Evolutionary conservation across 129 eudicot species (phyloP).

Genomic region (Flaveria linearis): DNA sequence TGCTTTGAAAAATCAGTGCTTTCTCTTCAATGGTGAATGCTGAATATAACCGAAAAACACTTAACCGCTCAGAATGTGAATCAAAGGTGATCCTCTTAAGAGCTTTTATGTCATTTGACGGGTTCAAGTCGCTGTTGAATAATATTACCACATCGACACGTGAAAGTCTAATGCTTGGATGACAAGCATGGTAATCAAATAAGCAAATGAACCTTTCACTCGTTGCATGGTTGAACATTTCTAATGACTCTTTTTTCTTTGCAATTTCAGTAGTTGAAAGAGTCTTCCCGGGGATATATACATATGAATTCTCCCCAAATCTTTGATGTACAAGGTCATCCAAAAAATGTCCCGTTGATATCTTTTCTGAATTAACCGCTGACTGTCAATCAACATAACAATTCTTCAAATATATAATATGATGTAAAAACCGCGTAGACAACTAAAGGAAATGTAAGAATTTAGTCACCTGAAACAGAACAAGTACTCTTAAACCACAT

Average conservation of each 20-base stretch:
- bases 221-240: constrained; percentile 44
- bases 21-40: constrained; percentile 70
- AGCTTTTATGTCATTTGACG: constrained; percentile 50
- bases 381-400: constrained; percentile 36
- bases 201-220: constrained; percentile 47
- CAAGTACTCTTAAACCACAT: constrained; percentile 49
- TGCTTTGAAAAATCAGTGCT: constrained; percentile 48
- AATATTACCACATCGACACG: constrained; percentile 52
- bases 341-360: constrained; percentile 64
- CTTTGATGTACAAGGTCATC: constrained; percentile 60
- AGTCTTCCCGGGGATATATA: constrained; percentile 38
- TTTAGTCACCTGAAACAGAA: constrained; percentile 65
- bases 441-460: not conserved
- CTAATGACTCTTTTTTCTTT: constrained; percentile 37
- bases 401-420: not conserved
- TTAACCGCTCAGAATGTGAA: constrained; percentile 47
- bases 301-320: constrained; percentile 66
- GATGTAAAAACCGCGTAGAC: not conserved
- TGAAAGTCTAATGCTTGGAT: constrained; percentile 42
- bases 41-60: constrained; percentile 63
- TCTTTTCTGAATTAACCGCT: constrained; percentile 40
- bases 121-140: constrained; percentile 71
- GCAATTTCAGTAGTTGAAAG: not conserved
- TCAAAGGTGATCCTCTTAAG: constrained; percentile 50
- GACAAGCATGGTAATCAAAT: constrained; percentile 58